Evolutionary conservation across 352 stramenopile species (phyloP).

Genomic region (Lagenidium sp.): DNA sequence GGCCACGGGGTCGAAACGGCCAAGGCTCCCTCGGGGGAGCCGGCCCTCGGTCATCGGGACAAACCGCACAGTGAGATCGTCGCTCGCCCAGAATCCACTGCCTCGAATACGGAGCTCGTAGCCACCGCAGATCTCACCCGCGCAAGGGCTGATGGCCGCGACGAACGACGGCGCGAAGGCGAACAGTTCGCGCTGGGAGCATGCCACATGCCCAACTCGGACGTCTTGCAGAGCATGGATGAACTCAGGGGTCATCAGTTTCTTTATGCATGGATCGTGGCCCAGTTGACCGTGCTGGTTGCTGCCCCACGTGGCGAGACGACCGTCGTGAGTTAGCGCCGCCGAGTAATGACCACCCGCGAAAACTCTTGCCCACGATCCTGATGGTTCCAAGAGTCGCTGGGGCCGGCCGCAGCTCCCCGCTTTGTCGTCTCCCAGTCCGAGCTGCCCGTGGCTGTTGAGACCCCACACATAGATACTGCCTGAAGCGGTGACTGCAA

Average conservation of each 20-base stretch:
- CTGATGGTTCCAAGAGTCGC: neutral
- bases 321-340: conserved; percentile 19
- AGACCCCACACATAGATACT: conserved; percentile 69
- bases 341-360: conserved; percentile 59
- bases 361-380: conserved; percentile 35
- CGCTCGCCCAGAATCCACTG: conserved; percentile 68
- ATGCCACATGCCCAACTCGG: conserved; percentile 34
- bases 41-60: conserved; percentile 41
- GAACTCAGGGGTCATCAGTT: conserved; percentile 22
- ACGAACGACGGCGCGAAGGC: conserved; percentile 57
- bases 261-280: conserved; percentile 10
- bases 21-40: conserved; percentile 39
- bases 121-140: conserved; percentile 41
- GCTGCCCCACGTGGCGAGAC: conserved; percentile 56
- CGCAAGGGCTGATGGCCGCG: conserved; percentile 26
- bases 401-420: conserved; percentile 4
- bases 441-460: conserved; percentile 75
- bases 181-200: conserved; percentile 32
- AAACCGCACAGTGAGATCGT: conserved; percentile 77
- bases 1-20: conserved; percentile 21
- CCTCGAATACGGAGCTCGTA: conserved; percentile 54
- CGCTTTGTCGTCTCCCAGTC: conserved; percentile 23
- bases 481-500: conserved; percentile 48
- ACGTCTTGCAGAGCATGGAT: conserved; percentile 30
- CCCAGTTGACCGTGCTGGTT: conserved; percentile 37